A percentile compares a stretch with the other conserved stretches of the same genome.
Evolutionary conservation across 1,284 basidiomycete genomes (phyloP).

Genomic region (Cerrena zonata): DNA sequence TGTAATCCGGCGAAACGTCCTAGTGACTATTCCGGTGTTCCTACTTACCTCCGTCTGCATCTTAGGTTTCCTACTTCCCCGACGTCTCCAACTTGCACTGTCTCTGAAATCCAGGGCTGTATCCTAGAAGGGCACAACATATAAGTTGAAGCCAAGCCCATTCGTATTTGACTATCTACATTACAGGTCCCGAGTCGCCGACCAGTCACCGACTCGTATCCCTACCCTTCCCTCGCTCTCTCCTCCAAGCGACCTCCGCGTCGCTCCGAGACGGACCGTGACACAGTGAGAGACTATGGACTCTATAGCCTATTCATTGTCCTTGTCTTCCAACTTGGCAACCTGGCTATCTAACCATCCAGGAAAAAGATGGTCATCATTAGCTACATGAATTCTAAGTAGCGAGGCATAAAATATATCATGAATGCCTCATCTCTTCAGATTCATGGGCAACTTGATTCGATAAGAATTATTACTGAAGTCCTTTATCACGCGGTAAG

Average conservation of each 20-base stretch:
- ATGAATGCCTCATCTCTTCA: constrained; percentile 27
- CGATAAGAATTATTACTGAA: constrained; percentile 24
- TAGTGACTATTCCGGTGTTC: too few species aligned
- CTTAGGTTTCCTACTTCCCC: too few species aligned
- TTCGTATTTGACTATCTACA: too few species aligned
- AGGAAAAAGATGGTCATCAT: constrained; percentile 23
- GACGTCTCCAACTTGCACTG: too few species aligned
- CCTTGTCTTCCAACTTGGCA: constrained; percentile 6
- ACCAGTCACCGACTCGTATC: too few species aligned
- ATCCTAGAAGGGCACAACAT: too few species aligned
- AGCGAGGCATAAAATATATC: constrained; percentile 23
- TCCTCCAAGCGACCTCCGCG: constrained; percentile 29
- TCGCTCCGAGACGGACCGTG: constrained; percentile 24
- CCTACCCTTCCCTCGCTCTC: constrained; percentile 11
- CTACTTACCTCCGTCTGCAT: too few species aligned
- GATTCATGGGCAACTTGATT: constrained; percentile 22
- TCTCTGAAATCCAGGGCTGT: constrained; percentile 4
- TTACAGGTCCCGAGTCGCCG: too few species aligned
- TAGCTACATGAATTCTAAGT: constrained; percentile 24
- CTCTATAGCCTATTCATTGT: constrained; percentile 18
- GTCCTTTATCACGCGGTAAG: constrained; percentile 24
- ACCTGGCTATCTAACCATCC: constrained; percentile 14
- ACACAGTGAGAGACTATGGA: constrained; percentile 22
- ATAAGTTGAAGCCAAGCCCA: too few species aligned
- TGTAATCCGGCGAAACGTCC: too few species aligned